Conservation (phyloP, 1,284 basidiomycete species). For the Lignosus rhinocerotis region DNA sequence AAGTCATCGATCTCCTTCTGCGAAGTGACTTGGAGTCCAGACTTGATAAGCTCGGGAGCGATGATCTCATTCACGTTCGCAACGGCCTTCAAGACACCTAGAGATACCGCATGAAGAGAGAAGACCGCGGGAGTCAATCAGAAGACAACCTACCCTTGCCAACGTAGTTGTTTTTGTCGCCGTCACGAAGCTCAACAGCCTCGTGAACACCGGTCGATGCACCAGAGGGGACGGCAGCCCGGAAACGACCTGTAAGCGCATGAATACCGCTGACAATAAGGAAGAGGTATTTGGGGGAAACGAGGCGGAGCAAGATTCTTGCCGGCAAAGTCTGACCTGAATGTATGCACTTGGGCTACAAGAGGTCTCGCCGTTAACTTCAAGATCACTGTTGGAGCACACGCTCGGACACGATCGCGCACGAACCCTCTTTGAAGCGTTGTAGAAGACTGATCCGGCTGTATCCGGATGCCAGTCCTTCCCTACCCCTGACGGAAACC, state of each 20-base stretch:
- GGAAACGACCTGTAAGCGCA: slow-evolving; percentile 76
- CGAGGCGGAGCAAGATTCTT: not conserved
- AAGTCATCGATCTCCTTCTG: slow-evolving; percentile 99
- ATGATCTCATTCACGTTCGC: slow-evolving; percentile 93
- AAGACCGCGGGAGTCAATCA: not conserved
- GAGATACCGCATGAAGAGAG: not conserved
- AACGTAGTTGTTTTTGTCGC: slow-evolving; percentile 90
- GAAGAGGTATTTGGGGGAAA: slow-evolving; percentile 1
- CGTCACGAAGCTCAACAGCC: slow-evolving; percentile 98
- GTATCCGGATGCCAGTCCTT: too few relatives aligned
- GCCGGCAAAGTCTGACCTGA: not conserved
- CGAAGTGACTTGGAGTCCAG: slow-evolving; percentile 83
- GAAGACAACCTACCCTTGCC: slow-evolving; percentile 76
- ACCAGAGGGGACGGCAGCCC: slow-evolving; percentile 95
- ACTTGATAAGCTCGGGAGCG: slow-evolving; percentile 87
- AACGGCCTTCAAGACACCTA: slow-evolving; percentile 94
- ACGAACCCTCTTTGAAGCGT: not conserved
- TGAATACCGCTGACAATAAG: slow-evolving; percentile 6
- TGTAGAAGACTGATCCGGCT: too few relatives aligned
- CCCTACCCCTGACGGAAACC: not conserved
- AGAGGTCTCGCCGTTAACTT: not conserved
- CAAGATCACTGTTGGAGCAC: not conserved
- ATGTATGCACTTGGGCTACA: not conserved
- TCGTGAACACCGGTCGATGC: slow-evolving; percentile 99
- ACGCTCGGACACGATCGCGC: not conserved